A percentile compares a stretch with the other conserved stretches of the same genome.
Evolutionary conservation across 345 rosid species (phyloP).

Genomic region (Salix suchowensis): DNA sequence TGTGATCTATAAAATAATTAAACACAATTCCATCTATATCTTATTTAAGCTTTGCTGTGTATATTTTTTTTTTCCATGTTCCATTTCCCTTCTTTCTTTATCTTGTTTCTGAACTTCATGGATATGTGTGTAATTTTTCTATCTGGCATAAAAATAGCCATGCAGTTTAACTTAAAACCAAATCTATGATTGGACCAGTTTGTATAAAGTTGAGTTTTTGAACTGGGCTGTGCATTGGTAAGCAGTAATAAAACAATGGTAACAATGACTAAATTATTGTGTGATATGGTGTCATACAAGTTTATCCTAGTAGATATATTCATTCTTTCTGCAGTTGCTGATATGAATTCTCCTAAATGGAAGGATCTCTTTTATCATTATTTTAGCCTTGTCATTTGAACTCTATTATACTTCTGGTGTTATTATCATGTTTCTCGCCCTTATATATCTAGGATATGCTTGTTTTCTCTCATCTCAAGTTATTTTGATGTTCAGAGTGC

Average conservation of each 20-base stretch:
- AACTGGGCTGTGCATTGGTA: neutral
- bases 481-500: constrained; percentile 65
- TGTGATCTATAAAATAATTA: neutral
- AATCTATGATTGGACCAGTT: neutral
- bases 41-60: too few species aligned
- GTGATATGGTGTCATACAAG: neutral
- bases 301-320: neutral
- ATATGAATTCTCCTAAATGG: neutral
- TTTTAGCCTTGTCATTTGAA: neutral
- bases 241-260: neutral
- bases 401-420: neutral
- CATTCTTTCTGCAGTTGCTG: neutral
- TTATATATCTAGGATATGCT: neutral
- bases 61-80: too few species aligned
- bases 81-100: neutral
- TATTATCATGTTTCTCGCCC: neutral
- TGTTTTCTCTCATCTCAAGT: constrained; percentile 9
- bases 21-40: neutral
- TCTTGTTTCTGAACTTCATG: neutral
- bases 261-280: constrained; percentile 6
- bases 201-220: neutral
- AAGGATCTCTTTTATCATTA: neutral
- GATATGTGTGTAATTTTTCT: too few species aligned
- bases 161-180: too few species aligned
- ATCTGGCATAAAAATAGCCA: too few species aligned